A percentile compares a stretch with the other conserved stretches of the same genome.
phyloP scores from a whole-genome alignment of 2,329 filamentous ascomycete species.

The Ophiostoma triangulosporum region DNA sequence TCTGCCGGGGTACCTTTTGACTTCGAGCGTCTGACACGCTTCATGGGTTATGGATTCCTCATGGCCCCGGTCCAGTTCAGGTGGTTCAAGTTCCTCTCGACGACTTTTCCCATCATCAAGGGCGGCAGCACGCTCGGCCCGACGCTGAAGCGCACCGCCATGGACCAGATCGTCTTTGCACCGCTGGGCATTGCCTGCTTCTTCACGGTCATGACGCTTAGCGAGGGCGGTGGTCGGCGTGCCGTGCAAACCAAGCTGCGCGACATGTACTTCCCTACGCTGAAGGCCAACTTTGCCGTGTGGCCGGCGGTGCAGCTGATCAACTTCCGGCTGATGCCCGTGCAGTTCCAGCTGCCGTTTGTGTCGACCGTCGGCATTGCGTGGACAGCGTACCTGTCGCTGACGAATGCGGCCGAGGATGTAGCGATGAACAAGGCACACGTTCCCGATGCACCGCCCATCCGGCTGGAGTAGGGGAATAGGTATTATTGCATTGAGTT shows the following conservation, averaged over 20 bases:
- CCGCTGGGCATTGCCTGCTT: slow-evolving; percentile 65
- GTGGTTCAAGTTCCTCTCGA: slow-evolving; percentile 82
- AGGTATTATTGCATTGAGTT: no score
- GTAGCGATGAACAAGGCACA: slow-evolving; percentile 23
- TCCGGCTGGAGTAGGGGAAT: slow-evolving; percentile 21
- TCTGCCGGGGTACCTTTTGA: slow-evolving; percentile 46
- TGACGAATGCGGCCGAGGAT: slow-evolving; percentile 78
- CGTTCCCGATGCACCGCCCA: slow-evolving; percentile 21
- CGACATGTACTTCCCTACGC: slow-evolving; percentile 84
- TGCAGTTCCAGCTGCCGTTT: slow-evolving; percentile 94
- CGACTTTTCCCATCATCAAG: slow-evolving; percentile 74
- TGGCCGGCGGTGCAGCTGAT: slow-evolving; percentile 95
- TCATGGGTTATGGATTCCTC: slow-evolving; percentile 94
- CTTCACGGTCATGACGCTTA: slow-evolving; percentile 92
- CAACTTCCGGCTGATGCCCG: slow-evolving; percentile 90
- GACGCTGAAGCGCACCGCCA: slow-evolving; percentile 77
- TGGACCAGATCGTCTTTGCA: slow-evolving; percentile 88
- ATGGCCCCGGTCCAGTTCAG: slow-evolving; percentile 94
- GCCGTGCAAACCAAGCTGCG: slow-evolving; percentile 74
- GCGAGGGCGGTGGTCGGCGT: slow-evolving; percentile 76
- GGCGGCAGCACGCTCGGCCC: slow-evolving; percentile 56
- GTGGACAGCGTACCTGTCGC: slow-evolving; percentile 92
- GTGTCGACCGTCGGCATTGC: slow-evolving; percentile 92
- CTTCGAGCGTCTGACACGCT: slow-evolving; percentile 84
- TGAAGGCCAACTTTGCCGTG: slow-evolving; percentile 90